These are phyloP conservation scores for Coemansia sp. DNA, from an alignment of 192 early-diverging fungal genomes.

Conservation along the genomic window DNA sequence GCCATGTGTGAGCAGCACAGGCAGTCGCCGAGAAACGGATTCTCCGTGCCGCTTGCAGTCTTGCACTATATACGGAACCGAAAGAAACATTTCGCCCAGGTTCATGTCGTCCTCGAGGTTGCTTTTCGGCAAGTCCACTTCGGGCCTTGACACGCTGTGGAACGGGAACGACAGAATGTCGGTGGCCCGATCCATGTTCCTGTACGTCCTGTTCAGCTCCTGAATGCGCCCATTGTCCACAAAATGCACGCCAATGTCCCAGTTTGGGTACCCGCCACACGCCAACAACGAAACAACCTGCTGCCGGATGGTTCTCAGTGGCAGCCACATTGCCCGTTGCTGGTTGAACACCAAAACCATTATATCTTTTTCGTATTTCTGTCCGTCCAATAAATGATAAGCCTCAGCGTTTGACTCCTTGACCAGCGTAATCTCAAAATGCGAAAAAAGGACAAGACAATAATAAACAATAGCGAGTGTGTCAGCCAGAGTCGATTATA, in stretches of 20 bases:
- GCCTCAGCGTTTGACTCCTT: too few relatives aligned
- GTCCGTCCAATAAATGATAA: too few relatives aligned
- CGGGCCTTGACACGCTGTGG: conserved; percentile 34
- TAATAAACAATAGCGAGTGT: too few relatives aligned
- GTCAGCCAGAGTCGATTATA: too few relatives aligned
- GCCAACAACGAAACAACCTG: conserved; percentile 47
- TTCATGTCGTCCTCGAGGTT: conserved; percentile 49
- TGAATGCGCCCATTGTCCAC: conserved; percentile 47
- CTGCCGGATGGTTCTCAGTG: conserved; percentile 19
- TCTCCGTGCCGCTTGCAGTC: conserved; percentile 53
- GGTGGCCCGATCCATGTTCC: conserved; percentile 52
- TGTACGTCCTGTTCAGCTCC: conserved; percentile 53
- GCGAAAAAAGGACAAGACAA: too few relatives aligned
- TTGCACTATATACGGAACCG: conserved; percentile 51
- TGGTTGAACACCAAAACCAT: conserved; percentile 44
- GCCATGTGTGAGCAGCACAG: conserved; percentile 58
- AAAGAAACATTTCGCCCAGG: conserved; percentile 62
- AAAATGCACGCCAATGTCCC: conserved; percentile 62
- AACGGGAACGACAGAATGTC: conserved; percentile 69
- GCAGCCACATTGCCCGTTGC: conserved; percentile 39
- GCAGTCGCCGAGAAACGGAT: conserved; percentile 47
- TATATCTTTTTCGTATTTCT: too few relatives aligned
- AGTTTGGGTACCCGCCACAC: conserved; percentile 52
- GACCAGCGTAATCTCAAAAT: too few relatives aligned
- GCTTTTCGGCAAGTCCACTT: conserved; percentile 16